Conservation (phyloP, 371 early-diverging fungal species). For the Haplosporangium sp. region DNA sequence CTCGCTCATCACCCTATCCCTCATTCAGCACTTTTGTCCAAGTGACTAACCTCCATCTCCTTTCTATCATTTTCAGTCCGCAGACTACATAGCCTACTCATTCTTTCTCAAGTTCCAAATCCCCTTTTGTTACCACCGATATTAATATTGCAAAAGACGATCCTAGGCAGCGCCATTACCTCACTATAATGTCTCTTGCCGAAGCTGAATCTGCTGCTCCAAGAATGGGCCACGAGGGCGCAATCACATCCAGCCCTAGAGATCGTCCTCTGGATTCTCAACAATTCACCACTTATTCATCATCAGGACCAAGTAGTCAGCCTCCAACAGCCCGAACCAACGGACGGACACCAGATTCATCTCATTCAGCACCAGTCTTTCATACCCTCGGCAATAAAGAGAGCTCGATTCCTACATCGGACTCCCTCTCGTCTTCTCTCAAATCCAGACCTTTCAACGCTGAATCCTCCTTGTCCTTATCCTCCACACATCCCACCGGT, state of each 20-base stretch:
- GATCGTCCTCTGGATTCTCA: neutral
- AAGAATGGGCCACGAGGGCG: slow-evolving; percentile 8
- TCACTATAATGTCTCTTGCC: slow-evolving; percentile 24
- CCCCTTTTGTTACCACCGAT: no score
- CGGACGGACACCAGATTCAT: neutral
- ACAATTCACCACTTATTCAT: neutral
- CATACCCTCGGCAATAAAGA: slow-evolving; percentile 10
- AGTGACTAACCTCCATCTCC: no score
- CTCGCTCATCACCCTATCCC: no score
- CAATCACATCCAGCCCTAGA: neutral
- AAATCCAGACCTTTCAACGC: slow-evolving; percentile 27
- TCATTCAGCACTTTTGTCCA: no score
- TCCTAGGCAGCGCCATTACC: no score
- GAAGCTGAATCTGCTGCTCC: slow-evolving; percentile 12
- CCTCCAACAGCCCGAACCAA: neutral
- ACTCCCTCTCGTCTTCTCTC: slow-evolving; percentile 21
- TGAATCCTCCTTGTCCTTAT: slow-evolving; percentile 19
- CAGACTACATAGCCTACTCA: no score
- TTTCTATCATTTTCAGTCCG: no score
- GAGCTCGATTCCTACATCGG: slow-evolving; percentile 31
- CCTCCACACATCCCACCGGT: slow-evolving; percentile 6
- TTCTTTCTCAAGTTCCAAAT: no score
- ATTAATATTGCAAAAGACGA: no score
- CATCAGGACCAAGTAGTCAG: neutral
- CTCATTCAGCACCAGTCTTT: slow-evolving; percentile 1